Evolutionary conservation across 495 filamentous ascomycete species (phyloP).

Genomic region (Evernia prunastri): DNA sequence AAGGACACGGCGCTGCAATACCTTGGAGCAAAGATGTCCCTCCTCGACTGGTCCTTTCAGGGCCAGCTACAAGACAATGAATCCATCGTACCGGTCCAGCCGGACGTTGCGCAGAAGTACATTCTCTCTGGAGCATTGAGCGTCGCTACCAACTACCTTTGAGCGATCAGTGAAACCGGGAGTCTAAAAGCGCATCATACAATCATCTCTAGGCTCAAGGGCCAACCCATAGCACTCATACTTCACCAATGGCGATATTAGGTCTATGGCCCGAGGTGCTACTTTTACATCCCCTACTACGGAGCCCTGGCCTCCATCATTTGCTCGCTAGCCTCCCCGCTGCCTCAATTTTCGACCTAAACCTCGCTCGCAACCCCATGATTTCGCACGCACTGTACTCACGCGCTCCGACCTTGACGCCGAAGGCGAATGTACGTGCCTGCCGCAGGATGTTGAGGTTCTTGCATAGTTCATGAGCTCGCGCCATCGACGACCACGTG

Average conservation of each 20-base stretch:
- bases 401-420: background rate
- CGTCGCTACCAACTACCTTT: background rate
- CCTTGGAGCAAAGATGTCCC: background rate
- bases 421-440: background rate
- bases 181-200: background rate
- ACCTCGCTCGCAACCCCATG: conserved; percentile 3
- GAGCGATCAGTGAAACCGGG: background rate
- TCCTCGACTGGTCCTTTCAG: background rate
- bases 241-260: background rate
- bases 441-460: background rate
- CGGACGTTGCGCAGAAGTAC: background rate
- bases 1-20: background rate
- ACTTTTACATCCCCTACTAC: background rate
- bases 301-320: background rate
- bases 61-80: background rate
- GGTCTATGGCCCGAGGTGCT: background rate
- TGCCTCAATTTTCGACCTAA: background rate
- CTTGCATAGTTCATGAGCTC: background rate
- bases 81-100: background rate
- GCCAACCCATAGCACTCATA: background rate
- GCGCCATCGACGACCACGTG: background rate
- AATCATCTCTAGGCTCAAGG: background rate
- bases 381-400: background rate
- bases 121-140: background rate
- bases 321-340: background rate